Conservation (phyloP, 192 early-diverging fungal species). For the Umbelopsis ramanniana region DNA sequence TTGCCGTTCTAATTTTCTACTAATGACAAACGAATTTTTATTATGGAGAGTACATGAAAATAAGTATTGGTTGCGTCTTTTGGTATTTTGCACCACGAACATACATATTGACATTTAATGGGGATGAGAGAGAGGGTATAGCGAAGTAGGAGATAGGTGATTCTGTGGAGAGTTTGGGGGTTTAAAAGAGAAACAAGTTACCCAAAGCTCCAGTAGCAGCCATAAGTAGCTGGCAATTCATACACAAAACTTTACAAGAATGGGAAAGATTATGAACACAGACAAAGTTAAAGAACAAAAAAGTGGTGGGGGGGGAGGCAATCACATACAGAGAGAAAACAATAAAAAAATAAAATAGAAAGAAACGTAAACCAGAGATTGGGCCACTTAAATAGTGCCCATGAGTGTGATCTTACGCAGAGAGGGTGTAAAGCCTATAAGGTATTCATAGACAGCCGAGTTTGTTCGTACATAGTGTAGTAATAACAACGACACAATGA, state of each 20-base stretch:
- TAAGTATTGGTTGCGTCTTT: not conserved
- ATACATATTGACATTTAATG: not conserved
- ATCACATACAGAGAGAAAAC: slow-evolving; percentile 1
- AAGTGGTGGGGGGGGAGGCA: not conserved
- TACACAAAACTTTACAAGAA: slow-evolving; percentile 22
- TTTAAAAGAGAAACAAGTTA: not conserved
- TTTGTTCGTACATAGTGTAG: slow-evolving; percentile 19
- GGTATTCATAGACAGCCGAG: not conserved
- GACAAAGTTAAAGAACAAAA: not conserved
- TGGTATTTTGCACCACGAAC: not conserved
- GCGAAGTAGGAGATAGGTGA: not conserved
- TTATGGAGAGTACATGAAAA: not conserved
- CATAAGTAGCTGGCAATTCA: not conserved
- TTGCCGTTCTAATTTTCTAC: not conserved
- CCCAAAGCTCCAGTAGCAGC: too few species aligned
- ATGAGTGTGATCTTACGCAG: slow-evolving; percentile 5
- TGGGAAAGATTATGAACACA: slow-evolving; percentile 10
- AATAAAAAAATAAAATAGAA: not conserved
- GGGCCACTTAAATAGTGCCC: not conserved
- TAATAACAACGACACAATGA: slow-evolving; percentile 4
- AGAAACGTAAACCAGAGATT: not conserved
- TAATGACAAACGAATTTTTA: not conserved
- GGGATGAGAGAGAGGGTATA: not conserved
- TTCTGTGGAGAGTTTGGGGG: not conserved
- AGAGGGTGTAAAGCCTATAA: slow-evolving; percentile 4